These are phyloP conservation scores for Hemerocallis citrina DNA, from an alignment of 106 monocot species.

Conservation along the genomic window DNA sequence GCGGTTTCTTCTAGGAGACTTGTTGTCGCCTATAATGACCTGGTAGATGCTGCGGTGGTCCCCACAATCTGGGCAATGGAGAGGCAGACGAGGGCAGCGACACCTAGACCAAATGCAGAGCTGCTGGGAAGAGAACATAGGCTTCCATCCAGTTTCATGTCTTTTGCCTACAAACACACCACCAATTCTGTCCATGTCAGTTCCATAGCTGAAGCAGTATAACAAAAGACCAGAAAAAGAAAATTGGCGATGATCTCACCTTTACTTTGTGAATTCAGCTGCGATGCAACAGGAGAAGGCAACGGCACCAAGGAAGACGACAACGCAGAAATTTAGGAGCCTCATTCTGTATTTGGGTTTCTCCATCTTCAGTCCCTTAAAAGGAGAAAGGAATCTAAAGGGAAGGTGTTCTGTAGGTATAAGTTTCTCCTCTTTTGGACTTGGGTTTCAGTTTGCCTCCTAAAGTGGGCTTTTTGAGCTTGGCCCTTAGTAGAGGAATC, in stretches of 20 bases:
- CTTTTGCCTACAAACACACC: slow-evolving; percentile 12
- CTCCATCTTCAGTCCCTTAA: too few relatives aligned
- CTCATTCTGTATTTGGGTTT: not conserved
- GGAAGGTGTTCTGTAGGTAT: too few relatives aligned
- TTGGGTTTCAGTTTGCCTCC: too few relatives aligned
- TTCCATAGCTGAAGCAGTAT: not conserved
- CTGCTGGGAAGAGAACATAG: slow-evolving; percentile 62
- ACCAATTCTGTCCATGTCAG: not conserved
- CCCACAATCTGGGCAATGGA: slow-evolving; percentile 56
- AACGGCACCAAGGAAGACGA: slow-evolving; percentile 27
- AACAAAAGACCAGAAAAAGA: not conserved
- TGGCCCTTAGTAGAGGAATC: too few relatives aligned
- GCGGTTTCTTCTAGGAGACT: not conserved
- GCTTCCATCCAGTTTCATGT: slow-evolving; percentile 65
- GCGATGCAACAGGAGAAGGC: slow-evolving; percentile 62
- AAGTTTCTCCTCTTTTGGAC: too few relatives aligned
- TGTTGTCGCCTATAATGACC: not conserved
- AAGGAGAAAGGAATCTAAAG: too few relatives aligned
- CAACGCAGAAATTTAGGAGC: slow-evolving; percentile 7
- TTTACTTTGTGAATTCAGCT: slow-evolving; percentile 64
- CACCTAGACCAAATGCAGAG: slow-evolving; percentile 58
- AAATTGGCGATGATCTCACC: slow-evolving; percentile 8
- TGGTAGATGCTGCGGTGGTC: slow-evolving; percentile 21
- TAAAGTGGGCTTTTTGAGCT: too few relatives aligned
- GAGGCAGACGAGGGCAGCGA: slow-evolving; percentile 54